Evolutionary conservation across 2,329 filamentous ascomycete species (phyloP).

Genomic region (Cercospora sp.): DNA sequence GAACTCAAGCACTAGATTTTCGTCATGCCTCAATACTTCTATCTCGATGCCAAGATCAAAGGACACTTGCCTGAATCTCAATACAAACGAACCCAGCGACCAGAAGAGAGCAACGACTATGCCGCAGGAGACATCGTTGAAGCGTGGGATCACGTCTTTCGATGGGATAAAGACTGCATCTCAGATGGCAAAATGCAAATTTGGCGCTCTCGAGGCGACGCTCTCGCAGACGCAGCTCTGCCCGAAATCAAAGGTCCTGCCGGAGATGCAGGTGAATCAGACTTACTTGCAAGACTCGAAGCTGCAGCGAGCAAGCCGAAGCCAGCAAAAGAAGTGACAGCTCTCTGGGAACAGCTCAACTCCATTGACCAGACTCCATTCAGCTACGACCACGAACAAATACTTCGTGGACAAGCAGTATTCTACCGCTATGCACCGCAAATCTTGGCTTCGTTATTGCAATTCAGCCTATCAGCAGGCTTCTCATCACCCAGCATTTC

Average conservation of each 20-base stretch:
- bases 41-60: background rate
- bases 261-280: background rate
- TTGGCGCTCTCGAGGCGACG: background rate
- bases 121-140: background rate
- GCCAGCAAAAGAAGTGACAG: background rate
- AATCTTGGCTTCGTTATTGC: background rate
- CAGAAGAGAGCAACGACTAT: background rate
- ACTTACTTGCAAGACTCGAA: background rate
- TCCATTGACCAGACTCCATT: background rate
- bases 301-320: background rate
- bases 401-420: background rate
- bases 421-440: background rate
- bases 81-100: background rate
- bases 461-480: background rate
- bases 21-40: background rate
- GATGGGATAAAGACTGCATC: background rate
- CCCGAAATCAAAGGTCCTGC: background rate
- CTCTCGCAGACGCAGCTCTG: background rate
- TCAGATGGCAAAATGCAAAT: background rate
- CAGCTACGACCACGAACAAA: background rate
- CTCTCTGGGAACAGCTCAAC: background rate
- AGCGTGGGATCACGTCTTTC: background rate
- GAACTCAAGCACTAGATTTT: background rate
- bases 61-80: background rate
- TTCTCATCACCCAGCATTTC: background rate